Evolutionary conservation across 1,284 basidiomycete species (phyloP), one percentile per base, ranked within the genome.

Genomic region (Gomphus sp.): DNA sequence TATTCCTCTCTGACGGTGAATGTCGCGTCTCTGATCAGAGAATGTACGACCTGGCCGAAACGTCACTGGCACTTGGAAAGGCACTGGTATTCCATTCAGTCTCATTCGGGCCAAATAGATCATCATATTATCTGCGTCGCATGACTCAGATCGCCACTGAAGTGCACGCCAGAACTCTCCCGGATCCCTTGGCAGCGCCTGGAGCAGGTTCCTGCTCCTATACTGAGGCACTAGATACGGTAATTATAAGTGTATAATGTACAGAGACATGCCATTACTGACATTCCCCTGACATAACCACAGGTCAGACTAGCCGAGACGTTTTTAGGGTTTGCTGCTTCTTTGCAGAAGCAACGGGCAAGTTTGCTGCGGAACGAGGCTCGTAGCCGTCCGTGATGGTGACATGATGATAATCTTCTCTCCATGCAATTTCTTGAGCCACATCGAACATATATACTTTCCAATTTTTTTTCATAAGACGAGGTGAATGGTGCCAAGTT

Each of bases 1-100:
- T 85, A 34, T 85, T 85, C 67, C 71, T 85, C 16, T 85, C 83
- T 0, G 82, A 83, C 60, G 84, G 83, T 0, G 76, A 81, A 67
- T 77, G 77, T 57, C 36, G 51, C 1, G 70, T 79, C 18, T 59
- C 59, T 0, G 79, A 84, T 55, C 25, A 66, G 0, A 66, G 68
- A 0, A 69, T 82, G 58, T 76, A 78, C 28, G 72, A 75, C 60
- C 54, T 84, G 2, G 79, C 79, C 61, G 73, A 73, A 5, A 62
- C 72, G 10, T 74, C 81, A 1, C 65, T 80, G n/a, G 70, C 70
- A 45, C 74, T 74, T 4, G 80, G 81, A 6, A 80, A 80, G 70
- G 71, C 79, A 0, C 68, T 85, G 0, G 82, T 82, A 0, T 80
- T 85, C 65, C 82, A 85, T 56, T 63, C 81, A 0, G 80, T 85